Conservation (phyloP, 1,139 yeast species). For the Kodamaea arcana region DNA sequence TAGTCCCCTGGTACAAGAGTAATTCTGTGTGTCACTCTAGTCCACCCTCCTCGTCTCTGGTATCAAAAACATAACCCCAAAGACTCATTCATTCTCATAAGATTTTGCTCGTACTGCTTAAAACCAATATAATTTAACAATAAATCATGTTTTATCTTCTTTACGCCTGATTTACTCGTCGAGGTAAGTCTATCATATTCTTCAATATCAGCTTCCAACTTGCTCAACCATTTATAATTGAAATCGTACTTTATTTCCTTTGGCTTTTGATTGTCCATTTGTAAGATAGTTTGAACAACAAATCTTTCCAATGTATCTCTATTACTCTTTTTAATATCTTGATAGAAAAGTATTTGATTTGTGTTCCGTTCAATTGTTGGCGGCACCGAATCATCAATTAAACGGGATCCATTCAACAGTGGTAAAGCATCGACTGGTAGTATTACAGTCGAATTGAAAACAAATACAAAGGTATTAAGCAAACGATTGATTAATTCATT, state of each 20-base stretch:
- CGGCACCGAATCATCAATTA: no score
- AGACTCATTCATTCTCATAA: constrained; percentile 36
- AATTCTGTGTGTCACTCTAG: no score
- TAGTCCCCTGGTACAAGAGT: no score
- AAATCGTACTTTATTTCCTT: constrained; percentile 27
- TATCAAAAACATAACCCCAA: constrained; percentile 12
- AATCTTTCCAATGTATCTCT: constrained; percentile 23
- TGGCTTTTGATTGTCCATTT: constrained; percentile 29
- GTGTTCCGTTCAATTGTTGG: constrained; percentile 11
- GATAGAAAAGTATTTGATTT: constrained; percentile 17
- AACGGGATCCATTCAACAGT: no score
- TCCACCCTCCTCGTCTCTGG: no score
- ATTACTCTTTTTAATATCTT: constrained; percentile 17
- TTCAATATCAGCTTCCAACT: constrained; percentile 10
- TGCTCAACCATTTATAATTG: constrained; percentile 25
- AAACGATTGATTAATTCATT: constrained; percentile 22
- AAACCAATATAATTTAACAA: constrained; percentile 20
- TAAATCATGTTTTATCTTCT: constrained; percentile 1
- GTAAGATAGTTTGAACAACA: constrained; percentile 28
- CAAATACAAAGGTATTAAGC: constrained; percentile 34
- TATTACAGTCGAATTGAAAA: constrained; percentile 39
- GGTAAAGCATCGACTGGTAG: no score
- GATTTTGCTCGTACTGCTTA: constrained; percentile 24
- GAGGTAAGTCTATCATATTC: constrained; percentile 10
- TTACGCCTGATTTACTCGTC: no score